Conservation (phyloP, 805 yeast genomes). For the Saturnispora serradocipensis region DNA sequence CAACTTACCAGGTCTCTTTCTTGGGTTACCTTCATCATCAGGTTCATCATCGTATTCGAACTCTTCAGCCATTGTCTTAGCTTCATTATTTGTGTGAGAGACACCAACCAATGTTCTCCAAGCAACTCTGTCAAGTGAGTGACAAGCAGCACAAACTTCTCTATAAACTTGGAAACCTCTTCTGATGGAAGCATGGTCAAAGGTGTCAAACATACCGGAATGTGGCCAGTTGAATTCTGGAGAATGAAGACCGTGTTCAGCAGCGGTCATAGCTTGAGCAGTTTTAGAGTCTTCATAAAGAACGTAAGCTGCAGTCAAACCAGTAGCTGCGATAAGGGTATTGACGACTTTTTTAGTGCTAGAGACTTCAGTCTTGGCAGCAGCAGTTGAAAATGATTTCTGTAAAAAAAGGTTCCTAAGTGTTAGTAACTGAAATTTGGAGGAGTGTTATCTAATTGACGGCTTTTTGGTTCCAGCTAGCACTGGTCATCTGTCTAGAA, state of each 20-base stretch:
- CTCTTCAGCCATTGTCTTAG: slow-evolving; percentile 88
- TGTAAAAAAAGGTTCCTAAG: slow-evolving; percentile 9
- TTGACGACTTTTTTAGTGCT: slow-evolving; percentile 43
- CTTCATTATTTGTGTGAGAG: slow-evolving; percentile 85
- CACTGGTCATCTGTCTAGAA: background rate
- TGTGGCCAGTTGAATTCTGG: slow-evolving; percentile 93
- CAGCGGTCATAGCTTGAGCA: slow-evolving; percentile 95
- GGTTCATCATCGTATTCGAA: slow-evolving; percentile 96
- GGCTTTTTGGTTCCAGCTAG: background rate
- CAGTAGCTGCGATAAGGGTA: slow-evolving; percentile 64
- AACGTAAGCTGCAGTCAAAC: slow-evolving; percentile 72
- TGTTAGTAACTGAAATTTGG: slow-evolving; percentile 13
- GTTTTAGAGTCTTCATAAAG: slow-evolving; percentile 77
- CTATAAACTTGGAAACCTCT: slow-evolving; percentile 98
- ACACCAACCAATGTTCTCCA: slow-evolving; percentile 99
- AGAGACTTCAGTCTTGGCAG: slow-evolving; percentile 25
- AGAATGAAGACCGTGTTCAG: slow-evolving; percentile 97
- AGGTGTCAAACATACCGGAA: slow-evolving; percentile 81
- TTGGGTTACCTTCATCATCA: slow-evolving; percentile 93
- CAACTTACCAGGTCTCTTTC: slow-evolving; percentile 96
- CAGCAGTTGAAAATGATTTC: slow-evolving; percentile 30
- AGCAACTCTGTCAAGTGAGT: slow-evolving; percentile 91
- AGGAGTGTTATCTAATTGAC: background rate
- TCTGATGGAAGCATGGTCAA: slow-evolving; percentile 92
- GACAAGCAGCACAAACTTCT: slow-evolving; percentile 99